Base-by-base conservation (phyloP, 441 rosid species). In the Bocquillonia castaneifolia region DNA sequence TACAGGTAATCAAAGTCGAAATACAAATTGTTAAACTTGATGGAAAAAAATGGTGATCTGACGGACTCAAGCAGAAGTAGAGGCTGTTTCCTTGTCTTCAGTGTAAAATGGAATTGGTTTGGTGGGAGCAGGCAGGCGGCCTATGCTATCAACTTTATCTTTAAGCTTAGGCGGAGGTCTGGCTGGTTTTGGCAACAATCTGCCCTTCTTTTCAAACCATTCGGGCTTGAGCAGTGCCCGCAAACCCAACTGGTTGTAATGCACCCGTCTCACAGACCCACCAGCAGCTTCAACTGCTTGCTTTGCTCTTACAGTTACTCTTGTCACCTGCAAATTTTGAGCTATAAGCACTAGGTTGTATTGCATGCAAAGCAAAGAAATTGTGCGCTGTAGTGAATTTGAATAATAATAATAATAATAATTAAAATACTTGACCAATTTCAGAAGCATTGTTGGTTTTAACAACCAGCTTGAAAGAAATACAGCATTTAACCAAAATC, bases 161-260 rank as follows among this genome's bases (percentile, higher is more conserved):
- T 74, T 79, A 75, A 81, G 87, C 76, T 93, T 91, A 1, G 96
- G 99, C 25, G 93, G 99, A 7, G 99, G 97, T 74, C 96, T 77
- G 3, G 98, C 97, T 48, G 96, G 81, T 56, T 70, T 70, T 10
- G 97, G 99, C 77, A 89, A 80, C 70, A 93, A 67, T 70, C 97
- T 88, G 22, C 96, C 96, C 77, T 93, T 91, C 92, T 93, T 93
- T 77, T 87, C 96, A 59, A 93, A 91, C 96, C 97, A 93, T 63
- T 93, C 96, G 0, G 97, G 99, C 77, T 88, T 89, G 18, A 91
- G 79, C 80, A 91, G 77, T 63, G 99, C 97, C 68, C 79, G 80
- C 13, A 89, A 81, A 0, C 97, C 96, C 83, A 93, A 73, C 72
- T 88, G 81, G 86, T 91, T 89, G 86, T 91, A 93, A 76, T 93